Evolutionary conservation across 2,329 filamentous ascomycete species (phyloP), one percentile per base, ranked within the genome.

Genomic region (Penicillium concentricum): DNA sequence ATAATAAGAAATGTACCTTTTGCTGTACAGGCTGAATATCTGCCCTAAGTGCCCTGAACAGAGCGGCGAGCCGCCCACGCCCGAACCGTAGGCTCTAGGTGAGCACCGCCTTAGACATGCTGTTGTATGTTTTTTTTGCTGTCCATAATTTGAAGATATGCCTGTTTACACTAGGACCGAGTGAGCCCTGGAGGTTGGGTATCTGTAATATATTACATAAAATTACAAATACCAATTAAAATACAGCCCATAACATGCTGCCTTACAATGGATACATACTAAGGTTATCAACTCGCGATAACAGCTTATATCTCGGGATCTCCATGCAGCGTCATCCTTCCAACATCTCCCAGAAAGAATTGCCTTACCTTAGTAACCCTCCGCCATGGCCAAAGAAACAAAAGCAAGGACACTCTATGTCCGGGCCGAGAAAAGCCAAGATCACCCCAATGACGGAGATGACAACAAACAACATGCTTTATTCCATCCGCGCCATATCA

Each of bases 401-500:
- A 34, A n/a, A 2, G 8, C 37, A 30, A 39, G 8, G 8, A n/a
- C n/a, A 16, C 2, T 30, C 7, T 15, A n/a, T 32, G 9, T 18
- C 9, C 34, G 20, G 2, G 2, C 34, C 4, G 34, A 20, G 1
- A 37, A 39, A 22, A 28, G 2, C 18, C 22, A 26, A 20, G 24
- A n/a, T 6, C 3, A 20, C 12, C 3, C 13, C 4, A 38, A 38
- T 47, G 9, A 26, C 15, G 18, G 32, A 0, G 5, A 35, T 15
- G 20, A 22, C 32, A 20, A 26, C 20, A 51, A 50, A 30, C 13
- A n/a, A 26, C 22, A 20, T 22, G 47, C 2, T 51, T 42, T 60
- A n/a, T 69, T 72, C 54, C 56, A 62, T 30, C 65, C 71, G 2
- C 30, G 52, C 24, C 51, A 60, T 15, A 73, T 74, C 35, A 64